Percentiles rank a stretch among this genome's conserved stretches.
These are phyloP conservation scores for Cercophora newfieldiana DNA, from an alignment of 495 filamentous ascomycete genomes.

Conservation along the genomic window DNA sequence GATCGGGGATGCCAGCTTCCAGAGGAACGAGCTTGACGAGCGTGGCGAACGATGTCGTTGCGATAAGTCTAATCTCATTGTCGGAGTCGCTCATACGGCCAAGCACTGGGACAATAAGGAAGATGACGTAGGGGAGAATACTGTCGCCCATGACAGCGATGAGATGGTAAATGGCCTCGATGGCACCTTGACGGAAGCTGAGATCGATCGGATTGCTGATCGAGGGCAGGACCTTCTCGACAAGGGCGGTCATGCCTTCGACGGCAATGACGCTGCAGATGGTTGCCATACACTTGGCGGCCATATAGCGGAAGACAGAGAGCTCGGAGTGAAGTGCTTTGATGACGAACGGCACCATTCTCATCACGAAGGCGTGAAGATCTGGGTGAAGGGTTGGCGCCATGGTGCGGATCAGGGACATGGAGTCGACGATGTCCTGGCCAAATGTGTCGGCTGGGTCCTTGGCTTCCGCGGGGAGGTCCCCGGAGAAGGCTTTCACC, in stretches of 20 bases:
- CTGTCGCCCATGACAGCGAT: conserved; percentile 98
- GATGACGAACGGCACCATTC: conserved; percentile 81
- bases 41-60: conserved; percentile 95
- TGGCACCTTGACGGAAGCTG: conserved; percentile 83
- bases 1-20: conserved; percentile 96
- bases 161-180: conserved; percentile 91
- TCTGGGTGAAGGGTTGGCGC: conserved; percentile 75
- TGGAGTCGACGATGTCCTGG: conserved; percentile 87
- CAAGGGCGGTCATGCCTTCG: conserved; percentile 91
- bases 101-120: conserved; percentile 96
- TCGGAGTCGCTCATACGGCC: conserved; percentile 99
- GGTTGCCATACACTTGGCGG: conserved; percentile 95
- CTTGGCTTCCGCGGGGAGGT: conserved; percentile 67
- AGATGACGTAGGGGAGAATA: conserved; percentile 96
- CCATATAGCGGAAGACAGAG: conserved; percentile 91
- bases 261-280: conserved; percentile 95
- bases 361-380: conserved; percentile 74
- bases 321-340: conserved; percentile 82
- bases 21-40: conserved; percentile 98
- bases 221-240: conserved; percentile 86
- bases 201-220: conserved; percentile 87
- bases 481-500: conserved; percentile 67
- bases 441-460: conserved; percentile 71
- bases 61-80: conserved; percentile 88
- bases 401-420: conserved; percentile 89